phyloP scores from a whole-genome alignment of 768 basidiomycete species.

The Amanita molliuscula region DNA sequence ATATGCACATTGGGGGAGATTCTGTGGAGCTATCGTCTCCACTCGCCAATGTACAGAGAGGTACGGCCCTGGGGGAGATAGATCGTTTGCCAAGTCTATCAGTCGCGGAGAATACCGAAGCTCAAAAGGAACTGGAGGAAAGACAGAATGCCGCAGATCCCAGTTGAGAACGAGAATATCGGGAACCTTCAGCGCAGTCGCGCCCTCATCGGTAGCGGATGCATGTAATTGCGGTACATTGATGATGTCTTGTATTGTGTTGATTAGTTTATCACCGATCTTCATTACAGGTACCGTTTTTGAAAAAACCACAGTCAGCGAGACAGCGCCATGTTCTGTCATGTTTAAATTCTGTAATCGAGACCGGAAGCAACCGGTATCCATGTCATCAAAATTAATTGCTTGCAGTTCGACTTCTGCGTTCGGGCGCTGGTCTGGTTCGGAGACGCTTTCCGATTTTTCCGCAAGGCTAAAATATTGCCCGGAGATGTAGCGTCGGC shows the following conservation, averaged over 20 bases:
- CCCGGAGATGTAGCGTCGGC: conserved; percentile 1
- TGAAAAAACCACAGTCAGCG: not conserved
- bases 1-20: conserved; percentile 37
- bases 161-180: conserved; percentile 45
- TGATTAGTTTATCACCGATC: not conserved
- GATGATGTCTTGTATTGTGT: not conserved
- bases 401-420: not conserved
- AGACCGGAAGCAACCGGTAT: not conserved
- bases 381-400: not conserved
- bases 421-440: not conserved
- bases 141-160: conserved; percentile 38
- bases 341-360: conserved; percentile 3
- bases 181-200: conserved; percentile 16
- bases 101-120: conserved; percentile 37
- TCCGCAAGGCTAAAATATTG: not conserved
- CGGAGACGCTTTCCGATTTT: not conserved
- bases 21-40: conserved; percentile 33
- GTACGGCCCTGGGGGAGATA: conserved; percentile 29
- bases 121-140: conserved; percentile 15
- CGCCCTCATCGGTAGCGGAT: conserved; percentile 16
- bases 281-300: not conserved
- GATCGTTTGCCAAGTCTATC: conserved; percentile 25
- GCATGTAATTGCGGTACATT: conserved; percentile 10
- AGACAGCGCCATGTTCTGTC: not conserved
- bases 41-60: conserved; percentile 49